Evolutionary conservation across 2,329 filamentous ascomycete species (phyloP), one percentile per base, ranked within the genome.

Genomic region (Calonectria honghensis): DNA sequence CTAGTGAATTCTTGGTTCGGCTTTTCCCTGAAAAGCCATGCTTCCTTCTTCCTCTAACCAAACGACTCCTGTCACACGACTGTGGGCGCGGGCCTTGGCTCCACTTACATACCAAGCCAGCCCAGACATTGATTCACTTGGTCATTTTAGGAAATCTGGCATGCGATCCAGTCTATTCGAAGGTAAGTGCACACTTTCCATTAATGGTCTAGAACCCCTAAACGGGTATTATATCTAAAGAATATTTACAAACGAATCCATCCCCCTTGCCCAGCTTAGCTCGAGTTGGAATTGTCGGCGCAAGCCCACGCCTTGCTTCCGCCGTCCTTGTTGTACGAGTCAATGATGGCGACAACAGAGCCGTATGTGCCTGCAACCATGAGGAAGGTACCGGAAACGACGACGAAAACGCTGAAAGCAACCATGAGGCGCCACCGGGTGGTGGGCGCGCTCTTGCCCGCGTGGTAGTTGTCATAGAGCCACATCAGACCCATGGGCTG

Each of bases 291-390:
- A 78, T 87, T 87, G 68, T 87, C 85, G 0, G 83, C 83, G 71
- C 85, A 87, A 0, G 85, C 84, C 81, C 84, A 87, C 0, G 84
- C 84, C 6, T 79, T 77, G 29, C 84, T 84, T 1, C 85, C 85
- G 5, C 83, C 83, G 9, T 78, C 78, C 29, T 70, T 73, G 27
- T 77, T 79, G 73, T 87, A 86, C 2, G 78, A 79, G 3, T 84
- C 78, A 4, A 71, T 51, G 11, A 72, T 72, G 31, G 35, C n/a
- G 50, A 70, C 14, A 6, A 68, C 32, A n/a, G 70, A 68, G 11
- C 70, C 70, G 37, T 73, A 73, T 6, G 70, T 73, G 6, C 70
- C 70, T 1, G 64, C 39, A 41, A 68, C 32, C 70, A 73, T 73
- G 5, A 73, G 24, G 37, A 73, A 73, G 18, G 70, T 68, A 45